Evolutionary conservation across 768 basidiomycete genomes (phyloP).

Genomic region (Leccinellum rugosiceps): DNA sequence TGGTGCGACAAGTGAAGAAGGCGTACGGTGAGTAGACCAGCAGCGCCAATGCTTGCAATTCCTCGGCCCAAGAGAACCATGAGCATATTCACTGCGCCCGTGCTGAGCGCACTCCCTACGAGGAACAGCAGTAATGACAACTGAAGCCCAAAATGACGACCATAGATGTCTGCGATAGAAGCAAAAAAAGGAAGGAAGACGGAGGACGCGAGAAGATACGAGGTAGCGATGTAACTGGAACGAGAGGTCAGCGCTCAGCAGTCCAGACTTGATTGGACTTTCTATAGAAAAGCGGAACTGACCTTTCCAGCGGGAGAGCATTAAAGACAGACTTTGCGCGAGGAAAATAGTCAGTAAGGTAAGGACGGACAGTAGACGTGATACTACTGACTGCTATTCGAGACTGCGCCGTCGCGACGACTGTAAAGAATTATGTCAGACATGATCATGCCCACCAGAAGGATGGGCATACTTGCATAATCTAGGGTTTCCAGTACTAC

Average conservation of each 20-base stretch:
- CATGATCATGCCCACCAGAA: neutral
- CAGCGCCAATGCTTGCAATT: conserved; percentile 48
- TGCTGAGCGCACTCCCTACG: conserved; percentile 45
- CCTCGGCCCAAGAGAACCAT: conserved; percentile 47
- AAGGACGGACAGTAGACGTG: neutral
- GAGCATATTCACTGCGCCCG: conserved; percentile 43
- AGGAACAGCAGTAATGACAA: conserved; percentile 43
- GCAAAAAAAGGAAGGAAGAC: conserved; percentile 53
- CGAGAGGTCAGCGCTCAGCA: neutral
- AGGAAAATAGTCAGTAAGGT: neutral
- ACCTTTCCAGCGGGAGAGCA: conserved; percentile 28
- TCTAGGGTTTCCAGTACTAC: conserved; percentile 39
- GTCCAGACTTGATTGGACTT: neutral
- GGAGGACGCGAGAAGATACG: conserved; percentile 49
- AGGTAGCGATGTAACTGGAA: conserved; percentile 46
- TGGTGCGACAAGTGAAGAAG: neutral
- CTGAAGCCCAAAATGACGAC: conserved; percentile 47
- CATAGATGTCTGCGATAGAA: conserved; percentile 48
- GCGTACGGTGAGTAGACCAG: conserved; percentile 37
- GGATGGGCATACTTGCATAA: conserved; percentile 22
- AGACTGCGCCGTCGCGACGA: conserved; percentile 51
- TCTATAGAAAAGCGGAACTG: neutral
- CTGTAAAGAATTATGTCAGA: conserved; percentile 19
- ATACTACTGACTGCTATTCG: conserved; percentile 42
- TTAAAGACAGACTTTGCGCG: conserved; percentile 27